A percentile compares a stretch with the other conserved stretches of the same genome.
Evolutionary conservation across 2,329 filamentous ascomycete genomes (phyloP).

Genomic region (Ciborinia camelliae): DNA sequence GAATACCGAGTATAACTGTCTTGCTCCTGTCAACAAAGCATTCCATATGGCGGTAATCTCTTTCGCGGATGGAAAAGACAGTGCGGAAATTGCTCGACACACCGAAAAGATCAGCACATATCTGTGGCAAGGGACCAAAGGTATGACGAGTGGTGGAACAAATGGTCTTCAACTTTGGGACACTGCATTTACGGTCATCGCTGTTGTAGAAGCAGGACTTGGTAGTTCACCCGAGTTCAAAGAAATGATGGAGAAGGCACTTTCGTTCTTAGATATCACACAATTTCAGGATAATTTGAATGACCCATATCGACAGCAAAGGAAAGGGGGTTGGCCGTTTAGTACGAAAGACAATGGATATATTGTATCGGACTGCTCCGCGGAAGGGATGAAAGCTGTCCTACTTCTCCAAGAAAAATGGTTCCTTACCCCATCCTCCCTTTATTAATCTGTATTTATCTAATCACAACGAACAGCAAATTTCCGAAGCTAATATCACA

Average conservation of each 20-base stretch:
- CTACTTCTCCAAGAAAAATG: slow-evolving; percentile 4
- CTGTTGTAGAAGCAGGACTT: slow-evolving; percentile 5
- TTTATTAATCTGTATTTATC: background rate
- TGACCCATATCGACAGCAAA: slow-evolving; percentile 10
- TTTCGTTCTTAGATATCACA: background rate
- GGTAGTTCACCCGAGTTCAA: background rate
- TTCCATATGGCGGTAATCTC: slow-evolving; percentile 3
- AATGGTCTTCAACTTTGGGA: slow-evolving; percentile 11
- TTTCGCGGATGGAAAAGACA: background rate
- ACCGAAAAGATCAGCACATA: background rate
- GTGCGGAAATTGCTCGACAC: background rate
- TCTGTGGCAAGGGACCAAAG: slow-evolving; percentile 1
- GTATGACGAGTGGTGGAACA: background rate
- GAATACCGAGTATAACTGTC: background rate
- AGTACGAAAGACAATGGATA: slow-evolving; percentile 9
- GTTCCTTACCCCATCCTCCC: background rate
- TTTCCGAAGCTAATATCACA: background rate
- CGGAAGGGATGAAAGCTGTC: slow-evolving; percentile 7
- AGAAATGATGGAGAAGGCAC: background rate
- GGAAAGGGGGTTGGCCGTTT: slow-evolving; percentile 9
- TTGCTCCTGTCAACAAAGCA: slow-evolving; percentile 5
- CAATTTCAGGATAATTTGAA: slow-evolving; percentile 4
- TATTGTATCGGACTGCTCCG: background rate
- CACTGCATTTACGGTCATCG: slow-evolving; percentile 4
- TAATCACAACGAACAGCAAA: background rate